Conservation (phyloP, 2,329 filamentous ascomycete genomes). For the Exserohilum rostratum region DNA sequence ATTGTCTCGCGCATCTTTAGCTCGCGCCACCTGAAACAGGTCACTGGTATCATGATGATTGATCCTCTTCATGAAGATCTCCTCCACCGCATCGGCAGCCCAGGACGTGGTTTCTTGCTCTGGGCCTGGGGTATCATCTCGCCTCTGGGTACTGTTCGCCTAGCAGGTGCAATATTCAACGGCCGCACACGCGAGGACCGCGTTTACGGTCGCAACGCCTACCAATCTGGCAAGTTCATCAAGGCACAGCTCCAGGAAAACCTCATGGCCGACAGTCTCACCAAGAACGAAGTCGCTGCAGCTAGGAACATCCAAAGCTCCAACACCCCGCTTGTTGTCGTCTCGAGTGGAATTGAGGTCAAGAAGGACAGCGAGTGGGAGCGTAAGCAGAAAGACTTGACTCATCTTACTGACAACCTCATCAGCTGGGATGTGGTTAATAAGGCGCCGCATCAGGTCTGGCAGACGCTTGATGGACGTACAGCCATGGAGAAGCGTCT, state of each 20-base stretch:
- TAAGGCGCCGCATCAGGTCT: conserved; percentile 84
- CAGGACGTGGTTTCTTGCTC: conserved; percentile 77
- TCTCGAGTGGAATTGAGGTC: conserved; percentile 79
- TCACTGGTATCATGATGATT: conserved; percentile 81
- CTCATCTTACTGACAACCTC: conserved; percentile 77
- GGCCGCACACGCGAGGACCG: conserved; percentile 82
- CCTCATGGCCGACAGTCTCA: conserved; percentile 82
- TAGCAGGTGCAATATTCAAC: conserved; percentile 80
- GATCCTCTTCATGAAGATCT: conserved; percentile 90
- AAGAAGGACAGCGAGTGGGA: conserved; percentile 75
- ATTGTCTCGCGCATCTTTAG: conserved; percentile 92
- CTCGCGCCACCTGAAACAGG: conserved; percentile 74
- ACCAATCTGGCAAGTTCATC: conserved; percentile 81
- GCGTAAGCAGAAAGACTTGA: conserved; percentile 82
- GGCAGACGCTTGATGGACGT: conserved; percentile 75
- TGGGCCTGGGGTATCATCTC: conserved; percentile 88
- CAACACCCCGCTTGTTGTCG: conserved; percentile 76
- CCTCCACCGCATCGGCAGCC: conserved; percentile 68
- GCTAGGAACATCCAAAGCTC: conserved; percentile 78
- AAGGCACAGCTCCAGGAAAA: conserved; percentile 94
- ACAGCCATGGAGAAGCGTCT: conserved; percentile 79
- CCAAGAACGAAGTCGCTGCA: conserved; percentile 79
- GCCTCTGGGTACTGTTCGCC: conserved; percentile 81
- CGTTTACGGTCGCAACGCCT: conserved; percentile 78
- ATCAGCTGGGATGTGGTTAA: conserved; percentile 85